Conservation (phyloP, 2,329 filamentous ascomycete genomes). For the Botrytis aclada region DNA sequence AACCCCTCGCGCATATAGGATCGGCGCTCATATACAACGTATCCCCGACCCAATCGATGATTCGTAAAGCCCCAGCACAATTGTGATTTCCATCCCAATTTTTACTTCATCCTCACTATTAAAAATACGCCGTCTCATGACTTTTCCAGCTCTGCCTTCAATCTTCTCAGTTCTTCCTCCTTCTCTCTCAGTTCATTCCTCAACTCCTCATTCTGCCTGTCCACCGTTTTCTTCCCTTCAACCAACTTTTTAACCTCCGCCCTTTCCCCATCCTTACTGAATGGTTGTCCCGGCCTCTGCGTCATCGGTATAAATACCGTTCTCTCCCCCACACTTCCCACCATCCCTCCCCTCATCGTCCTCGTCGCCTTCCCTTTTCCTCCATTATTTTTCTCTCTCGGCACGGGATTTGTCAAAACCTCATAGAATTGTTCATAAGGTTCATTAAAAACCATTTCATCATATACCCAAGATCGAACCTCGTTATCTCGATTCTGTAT, state of each 20-base stretch:
- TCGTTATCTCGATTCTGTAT: conserved; percentile 57
- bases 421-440: conserved; percentile 92
- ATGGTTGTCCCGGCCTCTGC: conserved; percentile 66
- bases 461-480: conserved; percentile 78
- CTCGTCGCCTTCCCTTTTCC: conserved; percentile 58
- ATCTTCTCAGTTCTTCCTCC: conserved; percentile 28
- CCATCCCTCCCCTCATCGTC: conserved; percentile 41
- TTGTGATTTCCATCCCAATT: background rate
- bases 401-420: conserved; percentile 67
- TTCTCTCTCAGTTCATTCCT: conserved; percentile 31
- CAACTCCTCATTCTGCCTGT: conserved; percentile 41
- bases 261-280: conserved; percentile 67
- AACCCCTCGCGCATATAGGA: background rate
- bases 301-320: conserved; percentile 72
- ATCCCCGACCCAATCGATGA: background rate
- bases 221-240: conserved; percentile 63
- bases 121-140: background rate
- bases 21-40: too few relatives aligned
- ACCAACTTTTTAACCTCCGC: conserved; percentile 58
- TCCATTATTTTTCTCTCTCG: conserved; percentile 44
- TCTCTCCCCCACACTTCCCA: conserved; percentile 52
- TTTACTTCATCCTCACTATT: background rate
- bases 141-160: conserved; percentile 22
- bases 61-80: background rate
- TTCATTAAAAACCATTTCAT: conserved; percentile 96